phyloP scores from a whole-genome alignment of 2,329 filamentous ascomycete genomes.

The Botrytis byssoidea region DNA sequence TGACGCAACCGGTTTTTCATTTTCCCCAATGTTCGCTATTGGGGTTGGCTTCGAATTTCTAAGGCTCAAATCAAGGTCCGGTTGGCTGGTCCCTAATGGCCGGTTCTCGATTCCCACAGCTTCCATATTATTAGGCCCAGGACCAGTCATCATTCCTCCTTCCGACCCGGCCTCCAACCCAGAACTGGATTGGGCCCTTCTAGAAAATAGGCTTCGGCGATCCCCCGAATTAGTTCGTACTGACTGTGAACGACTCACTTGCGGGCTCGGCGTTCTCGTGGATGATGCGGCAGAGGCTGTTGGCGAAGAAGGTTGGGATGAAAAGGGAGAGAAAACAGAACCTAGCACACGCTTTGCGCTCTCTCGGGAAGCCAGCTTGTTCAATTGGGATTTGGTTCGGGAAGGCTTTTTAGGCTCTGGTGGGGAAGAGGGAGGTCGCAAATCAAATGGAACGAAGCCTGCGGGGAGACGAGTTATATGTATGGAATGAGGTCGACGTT shows the following conservation, averaged over 20 bases:
- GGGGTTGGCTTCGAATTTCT: conserved; percentile 1
- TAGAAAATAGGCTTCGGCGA: conserved; percentile 29
- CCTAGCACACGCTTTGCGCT: conserved; percentile 39
- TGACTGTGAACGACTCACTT: conserved; percentile 27
- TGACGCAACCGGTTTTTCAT: conserved; percentile 66
- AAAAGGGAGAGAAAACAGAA: conserved; percentile 36
- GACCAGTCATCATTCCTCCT: conserved; percentile 27
- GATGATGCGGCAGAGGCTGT: conserved; percentile 22
- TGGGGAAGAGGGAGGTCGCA: conserved; percentile 33
- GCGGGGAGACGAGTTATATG: conserved; percentile 51
- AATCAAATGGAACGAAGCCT: conserved; percentile 44
- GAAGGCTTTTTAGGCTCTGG: conserved; percentile 37
- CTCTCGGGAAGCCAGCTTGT: conserved; percentile 48
- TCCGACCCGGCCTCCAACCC: conserved; percentile 18
- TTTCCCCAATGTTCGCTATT: conserved; percentile 41
- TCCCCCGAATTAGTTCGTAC: conserved; percentile 28
- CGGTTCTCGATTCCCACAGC: neutral
- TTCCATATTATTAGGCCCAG: conserved; percentile 23
- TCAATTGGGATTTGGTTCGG: conserved; percentile 40
- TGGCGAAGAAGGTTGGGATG: conserved; percentile 23
- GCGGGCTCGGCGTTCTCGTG: conserved; percentile 31
- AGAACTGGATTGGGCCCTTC: conserved; percentile 26
- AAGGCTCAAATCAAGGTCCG: conserved; percentile 12
- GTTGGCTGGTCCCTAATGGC: conserved; percentile 1
- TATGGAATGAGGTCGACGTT: conserved; percentile 54